These are phyloP conservation scores for Colletotrichum sp. DNA, from an alignment of 2,329 filamentous ascomycete genomes.

Conservation along the genomic window DNA sequence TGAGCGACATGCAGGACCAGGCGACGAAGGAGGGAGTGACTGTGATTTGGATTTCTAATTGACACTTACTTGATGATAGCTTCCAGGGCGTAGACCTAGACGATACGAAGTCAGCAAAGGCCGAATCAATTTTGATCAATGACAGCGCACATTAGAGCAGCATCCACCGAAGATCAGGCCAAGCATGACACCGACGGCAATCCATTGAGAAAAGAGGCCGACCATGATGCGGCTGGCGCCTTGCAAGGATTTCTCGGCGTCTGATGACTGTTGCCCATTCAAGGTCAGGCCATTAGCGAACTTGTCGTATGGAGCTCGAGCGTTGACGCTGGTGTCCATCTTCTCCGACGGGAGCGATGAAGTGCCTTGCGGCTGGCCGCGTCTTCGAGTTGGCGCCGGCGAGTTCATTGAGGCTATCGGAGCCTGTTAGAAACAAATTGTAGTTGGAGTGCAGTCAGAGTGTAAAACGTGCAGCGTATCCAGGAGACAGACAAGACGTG, in stretches of 20 bases:
- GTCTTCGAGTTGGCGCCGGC: conserved; percentile 51
- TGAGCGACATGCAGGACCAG: conserved; percentile 5
- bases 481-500: background rate
- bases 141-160: conserved; percentile 79
- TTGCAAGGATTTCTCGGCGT: conserved; percentile 3
- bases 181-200: conserved; percentile 72
- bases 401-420: conserved; percentile 39
- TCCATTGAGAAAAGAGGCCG: conserved; percentile 66
- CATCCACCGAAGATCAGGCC: conserved; percentile 93
- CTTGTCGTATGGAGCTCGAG: background rate
- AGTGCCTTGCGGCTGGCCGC: conserved; percentile 23
- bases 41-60: background rate
- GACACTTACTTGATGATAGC: conserved; percentile 85
- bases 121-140: background rate
- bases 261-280: background rate
- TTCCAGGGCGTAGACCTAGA: conserved; percentile 92
- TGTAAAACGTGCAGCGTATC: background rate
- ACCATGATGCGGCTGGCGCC: conserved; percentile 56
- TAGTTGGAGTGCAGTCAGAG: background rate
- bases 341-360: conserved; percentile 11
- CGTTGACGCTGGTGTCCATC: conserved; percentile 1
- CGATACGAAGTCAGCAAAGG: background rate
- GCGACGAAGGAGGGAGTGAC: background rate
- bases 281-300: background rate
- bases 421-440: background rate